Conservation (phyloP, 176 grass and related monocot genomes). For the Cenchrus purpureus region DNA sequence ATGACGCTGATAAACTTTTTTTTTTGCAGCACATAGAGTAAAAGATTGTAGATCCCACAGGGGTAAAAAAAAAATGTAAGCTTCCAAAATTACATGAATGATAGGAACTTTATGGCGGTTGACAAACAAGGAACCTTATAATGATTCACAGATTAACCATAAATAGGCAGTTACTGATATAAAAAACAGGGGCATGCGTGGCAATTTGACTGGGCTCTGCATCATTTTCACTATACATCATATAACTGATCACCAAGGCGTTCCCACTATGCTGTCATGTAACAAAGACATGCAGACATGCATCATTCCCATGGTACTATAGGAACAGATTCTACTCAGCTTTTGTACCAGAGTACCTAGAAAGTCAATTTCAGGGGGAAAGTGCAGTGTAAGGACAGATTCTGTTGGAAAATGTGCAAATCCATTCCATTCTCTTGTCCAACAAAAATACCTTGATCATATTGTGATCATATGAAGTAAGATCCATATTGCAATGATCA, state of each 20-base stretch:
- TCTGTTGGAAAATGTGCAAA: not conserved
- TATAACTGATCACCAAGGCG: not conserved
- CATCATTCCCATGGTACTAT: not conserved
- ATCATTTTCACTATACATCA: not conserved
- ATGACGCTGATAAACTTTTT: not conserved
- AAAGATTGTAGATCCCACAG: not conserved
- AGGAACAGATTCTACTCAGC: not conserved
- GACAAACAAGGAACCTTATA: not conserved
- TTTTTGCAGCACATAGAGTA: not conserved
- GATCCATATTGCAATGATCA: not conserved
- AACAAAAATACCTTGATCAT: not conserved
- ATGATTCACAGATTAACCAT: not conserved
- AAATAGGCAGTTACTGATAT: not conserved
- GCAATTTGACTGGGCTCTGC: not conserved
- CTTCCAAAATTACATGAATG: not conserved
- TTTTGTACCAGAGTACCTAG: not conserved
- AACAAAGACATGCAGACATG: not conserved
- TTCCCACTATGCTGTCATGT: not conserved
- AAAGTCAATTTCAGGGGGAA: not conserved
- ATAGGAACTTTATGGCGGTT: not conserved
- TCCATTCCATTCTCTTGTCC: not conserved
- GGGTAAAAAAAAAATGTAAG: not conserved
- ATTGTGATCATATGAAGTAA: constrained; percentile 16
- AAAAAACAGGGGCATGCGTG: not conserved
- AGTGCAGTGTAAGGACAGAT: not conserved